Conservation (phyloP, 1,284 basidiomycete genomes). For the Inonotus obliquus region DNA sequence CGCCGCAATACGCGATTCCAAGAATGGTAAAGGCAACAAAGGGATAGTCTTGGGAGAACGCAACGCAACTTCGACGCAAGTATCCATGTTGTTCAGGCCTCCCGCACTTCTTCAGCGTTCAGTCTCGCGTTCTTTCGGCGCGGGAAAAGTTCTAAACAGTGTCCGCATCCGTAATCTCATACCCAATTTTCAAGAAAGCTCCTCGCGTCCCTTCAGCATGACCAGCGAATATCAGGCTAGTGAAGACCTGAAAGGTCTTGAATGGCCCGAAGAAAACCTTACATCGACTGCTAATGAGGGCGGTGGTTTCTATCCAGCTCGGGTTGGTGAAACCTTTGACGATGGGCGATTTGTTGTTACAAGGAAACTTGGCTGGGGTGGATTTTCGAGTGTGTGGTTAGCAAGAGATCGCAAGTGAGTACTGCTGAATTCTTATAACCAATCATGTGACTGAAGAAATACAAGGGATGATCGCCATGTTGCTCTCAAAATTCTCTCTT, state of each 20-base stretch:
- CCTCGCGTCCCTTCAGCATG: neutral
- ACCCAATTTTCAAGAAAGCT: neutral
- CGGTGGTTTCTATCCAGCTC: constrained; percentile 2
- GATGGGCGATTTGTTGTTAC: neutral
- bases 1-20: too few relatives aligned
- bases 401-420: constrained; percentile 1
- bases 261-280: constrained; percentile 6
- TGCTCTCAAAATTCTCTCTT: constrained; percentile 7
- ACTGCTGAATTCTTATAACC: neutral
- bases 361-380: constrained; percentile 3
- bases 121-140: neutral
- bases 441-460: neutral
- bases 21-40: too few relatives aligned
- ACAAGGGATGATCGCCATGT: neutral
- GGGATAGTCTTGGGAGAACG: too few relatives aligned
- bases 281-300: neutral
- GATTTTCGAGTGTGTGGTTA: constrained; percentile 3
- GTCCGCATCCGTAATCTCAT: neutral
- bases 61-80: too few relatives aligned
- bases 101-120: neutral
- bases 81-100: neutral
- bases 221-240: neutral
- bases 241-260: neutral
- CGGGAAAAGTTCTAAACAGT: neutral
- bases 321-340: neutral